Conservation (phyloP, 176 grass and related monocot species). For the Eleusine indica region DNA sequence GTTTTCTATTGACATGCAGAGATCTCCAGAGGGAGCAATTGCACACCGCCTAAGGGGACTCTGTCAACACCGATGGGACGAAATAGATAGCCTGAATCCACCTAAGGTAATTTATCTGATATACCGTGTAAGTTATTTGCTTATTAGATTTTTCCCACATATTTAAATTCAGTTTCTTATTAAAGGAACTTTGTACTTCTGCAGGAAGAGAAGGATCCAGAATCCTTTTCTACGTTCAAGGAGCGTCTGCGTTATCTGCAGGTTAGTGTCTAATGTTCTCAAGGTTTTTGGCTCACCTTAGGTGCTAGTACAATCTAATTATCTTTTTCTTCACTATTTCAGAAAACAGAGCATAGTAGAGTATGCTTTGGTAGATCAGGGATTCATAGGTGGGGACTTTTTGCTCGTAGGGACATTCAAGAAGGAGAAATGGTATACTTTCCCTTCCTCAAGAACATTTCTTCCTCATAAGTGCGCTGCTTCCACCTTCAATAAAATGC, state of each 20-base stretch:
- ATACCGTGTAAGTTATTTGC: constrained; percentile 22
- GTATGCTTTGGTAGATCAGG: constrained; percentile 98
- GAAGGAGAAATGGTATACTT: constrained; percentile 96
- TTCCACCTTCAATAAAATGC: constrained; percentile 22
- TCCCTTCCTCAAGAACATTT: neutral
- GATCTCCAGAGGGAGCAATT: constrained; percentile 66
- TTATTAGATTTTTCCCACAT: neutral
- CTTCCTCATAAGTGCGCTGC: constrained; percentile 24
- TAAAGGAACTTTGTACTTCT: constrained; percentile 35
- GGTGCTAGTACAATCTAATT: constrained; percentile 25
- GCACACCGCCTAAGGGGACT: constrained; percentile 70
- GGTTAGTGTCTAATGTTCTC: constrained; percentile 46
- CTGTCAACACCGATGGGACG: constrained; percentile 68
- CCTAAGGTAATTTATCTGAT: constrained; percentile 63
- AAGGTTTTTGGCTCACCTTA: constrained; percentile 6
- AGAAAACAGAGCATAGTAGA: constrained; percentile 93
- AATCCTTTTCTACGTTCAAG: constrained; percentile 93
- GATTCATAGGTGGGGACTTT: constrained; percentile 99
- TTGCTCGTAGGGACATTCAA: constrained; percentile 88
- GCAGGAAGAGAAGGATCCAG: constrained; percentile 84
- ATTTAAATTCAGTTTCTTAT: constrained; percentile 28
- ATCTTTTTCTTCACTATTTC: constrained; percentile 40
- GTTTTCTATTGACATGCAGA: constrained; percentile 56
- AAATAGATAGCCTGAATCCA: constrained; percentile 77
- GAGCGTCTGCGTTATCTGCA: constrained; percentile 89